Evolutionary conservation across 306 rosid species (phyloP), one percentile per base, ranked within the genome.

Genomic region (Acacia acuminata): DNA sequence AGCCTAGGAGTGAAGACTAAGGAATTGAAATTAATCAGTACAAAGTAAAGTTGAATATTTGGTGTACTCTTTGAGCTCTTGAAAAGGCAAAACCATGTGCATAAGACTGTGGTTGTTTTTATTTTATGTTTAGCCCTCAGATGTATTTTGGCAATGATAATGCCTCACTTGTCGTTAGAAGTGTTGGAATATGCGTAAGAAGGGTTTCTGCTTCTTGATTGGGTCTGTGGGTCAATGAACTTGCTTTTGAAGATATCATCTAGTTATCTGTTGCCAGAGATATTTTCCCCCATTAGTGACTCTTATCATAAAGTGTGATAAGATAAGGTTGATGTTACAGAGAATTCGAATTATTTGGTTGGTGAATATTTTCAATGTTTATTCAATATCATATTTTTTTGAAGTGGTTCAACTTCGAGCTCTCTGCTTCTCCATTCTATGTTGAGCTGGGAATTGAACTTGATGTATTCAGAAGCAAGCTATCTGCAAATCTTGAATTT

Each of bases 181-280:
- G 75, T 32, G 48, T 32, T 67, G 51, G 36, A 12, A 6, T 50
- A 50, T 50, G 13, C 45, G 14, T 34, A 4, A 68, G 73, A 34
- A 17, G 45, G 20, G 73, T 17, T 79, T 72, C 42, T 14, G 42
- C 70, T 17, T n/a, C 64, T 67, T 72, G n/a, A n/a, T 17, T 53
- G 82, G 45, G 34, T 10, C 47, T 24, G 40, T 50, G 79, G 60
- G 77, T 76, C 77, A 55, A 55, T n/a, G 42, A 63, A 63, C 40
- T 64, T 48, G 48, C 64, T 53, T 67, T 75, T 44, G 27, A 43
- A 69, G 55, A 68, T 70, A 30, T 24, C n/a, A 58, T 13, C 19
- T 32, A 42, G 20, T 63, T 27, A 63, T 63, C 69, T 13, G 4
- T 5, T 27, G 38, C 38, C 38, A 3, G 17, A 11, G 69, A 27